A percentile compares a stretch with the other conserved stretches of the same genome.
These are phyloP conservation scores for Pythium angustatum DNA, from an alignment of 352 stramenopile genomes.

Conservation along the genomic window DNA sequence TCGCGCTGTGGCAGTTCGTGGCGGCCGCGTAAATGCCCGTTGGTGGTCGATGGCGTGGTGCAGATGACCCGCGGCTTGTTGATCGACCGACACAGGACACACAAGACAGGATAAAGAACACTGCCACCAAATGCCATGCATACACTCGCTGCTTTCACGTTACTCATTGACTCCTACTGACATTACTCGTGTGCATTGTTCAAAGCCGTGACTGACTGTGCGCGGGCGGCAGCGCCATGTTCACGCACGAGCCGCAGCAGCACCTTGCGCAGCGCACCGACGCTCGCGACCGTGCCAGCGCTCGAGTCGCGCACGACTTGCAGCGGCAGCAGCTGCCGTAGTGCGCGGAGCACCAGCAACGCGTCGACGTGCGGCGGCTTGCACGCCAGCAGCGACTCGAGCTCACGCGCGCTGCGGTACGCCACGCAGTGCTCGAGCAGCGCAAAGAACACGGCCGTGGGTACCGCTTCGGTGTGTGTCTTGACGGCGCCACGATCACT, in stretches of 20 bases:
- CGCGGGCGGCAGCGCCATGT: constrained; percentile 25
- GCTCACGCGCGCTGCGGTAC: constrained; percentile 41
- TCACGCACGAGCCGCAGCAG: constrained; percentile 28
- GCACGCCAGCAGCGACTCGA: constrained; percentile 48
- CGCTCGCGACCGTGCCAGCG: constrained; percentile 12
- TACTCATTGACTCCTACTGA: too few species aligned
- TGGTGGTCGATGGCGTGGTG: too few species aligned
- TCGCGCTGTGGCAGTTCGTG: constrained; percentile 77
- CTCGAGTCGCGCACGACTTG: constrained; percentile 18
- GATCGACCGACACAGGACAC: too few species aligned
- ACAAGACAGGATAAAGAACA: too few species aligned
- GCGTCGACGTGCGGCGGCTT: constrained; percentile 60
- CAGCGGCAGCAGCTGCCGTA: constrained; percentile 37
- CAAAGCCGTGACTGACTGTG: too few species aligned
- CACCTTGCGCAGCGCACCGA: constrained; percentile 28
- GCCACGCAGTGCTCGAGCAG: constrained; percentile 66
- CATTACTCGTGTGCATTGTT: too few species aligned
- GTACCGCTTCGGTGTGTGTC: constrained; percentile 18
- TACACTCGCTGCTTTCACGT: too few species aligned
- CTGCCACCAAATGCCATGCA: too few species aligned
- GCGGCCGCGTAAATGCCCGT: constrained; percentile 1
- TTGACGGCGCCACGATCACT: background rate
- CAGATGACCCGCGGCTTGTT: too few species aligned
- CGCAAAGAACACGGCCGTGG: constrained; percentile 59
- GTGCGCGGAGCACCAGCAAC: constrained; percentile 55